Evolutionary conservation across 805 yeast genomes (phyloP), one percentile per base, ranked within the genome.

Genomic region (Ogataea dorogensis): DNA sequence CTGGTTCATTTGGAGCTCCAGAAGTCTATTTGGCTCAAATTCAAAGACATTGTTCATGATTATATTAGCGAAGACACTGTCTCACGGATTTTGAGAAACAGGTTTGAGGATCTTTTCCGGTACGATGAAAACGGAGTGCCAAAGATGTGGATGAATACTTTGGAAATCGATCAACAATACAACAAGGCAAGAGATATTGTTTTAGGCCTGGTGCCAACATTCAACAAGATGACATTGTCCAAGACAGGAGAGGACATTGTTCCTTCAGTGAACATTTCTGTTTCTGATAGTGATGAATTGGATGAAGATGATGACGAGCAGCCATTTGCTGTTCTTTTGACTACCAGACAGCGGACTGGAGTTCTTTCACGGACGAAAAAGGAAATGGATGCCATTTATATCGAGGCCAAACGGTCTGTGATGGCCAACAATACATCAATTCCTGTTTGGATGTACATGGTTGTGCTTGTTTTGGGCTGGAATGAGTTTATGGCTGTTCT

Each of bases 401-500:
- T 91, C 31, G 97, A 89, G 53, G 88, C 97, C 13, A 89, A 86
- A 59, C 76, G 97, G 47, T 84, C 96, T 3, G 79, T 86, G 35
- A 73, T 88, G 30, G 82, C 80, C 44, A 80, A 82, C 31, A 74
- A 79, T 9, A 77, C 95, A 0, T 79, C 81, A 40, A 82, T 93
- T 39, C 98, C 98, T 4, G 67, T 79, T 46, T 93, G 82, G 67
- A 77, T 93, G 39, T 88, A 86, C 63, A 63, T 77, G 8, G 54
- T 91, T 10, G 64, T 93, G 16, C 59, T 83, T 2, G 78, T 85
- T 3, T 67, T 93, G 15, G 98, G 98, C 7, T 93, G 96, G 96
- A 89, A 89, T 59, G 97, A 93, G 67, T 81, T 93, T 48, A 75
- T 88, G 83, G 82, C 93, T 7, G 76, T 93, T 12, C 54, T 93